Conservation (phyloP, 2,329 filamentous ascomycete genomes). For the Fusarium circinatum region DNA sequence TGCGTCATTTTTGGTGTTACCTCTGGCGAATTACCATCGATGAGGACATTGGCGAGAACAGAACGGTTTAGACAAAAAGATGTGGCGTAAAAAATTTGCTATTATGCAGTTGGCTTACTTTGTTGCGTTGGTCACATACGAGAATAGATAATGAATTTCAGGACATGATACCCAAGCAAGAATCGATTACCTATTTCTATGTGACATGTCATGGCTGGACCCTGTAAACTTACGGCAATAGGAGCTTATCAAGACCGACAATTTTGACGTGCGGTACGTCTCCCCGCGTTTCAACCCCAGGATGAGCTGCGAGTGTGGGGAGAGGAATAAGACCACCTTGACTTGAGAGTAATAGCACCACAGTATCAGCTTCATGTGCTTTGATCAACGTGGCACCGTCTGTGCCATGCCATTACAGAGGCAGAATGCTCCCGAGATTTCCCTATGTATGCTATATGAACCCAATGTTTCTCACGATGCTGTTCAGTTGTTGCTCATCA, state of each 20-base stretch:
- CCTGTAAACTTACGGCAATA: neutral
- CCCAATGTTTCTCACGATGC: neutral
- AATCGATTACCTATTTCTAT: neutral
- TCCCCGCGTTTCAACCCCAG: conserved; percentile 12
- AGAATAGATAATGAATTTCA: conserved; percentile 4
- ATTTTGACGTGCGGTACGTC: neutral
- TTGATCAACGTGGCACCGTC: conserved; percentile 21
- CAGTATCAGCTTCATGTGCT: conserved; percentile 26
- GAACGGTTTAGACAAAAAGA: conserved; percentile 15
- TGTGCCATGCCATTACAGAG: conserved; percentile 27
- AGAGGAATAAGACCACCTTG: conserved; percentile 38
- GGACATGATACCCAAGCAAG: conserved; percentile 2
- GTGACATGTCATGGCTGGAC: neutral
- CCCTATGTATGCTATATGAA: neutral
- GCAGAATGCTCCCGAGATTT: neutral
- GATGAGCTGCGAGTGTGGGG: conserved; percentile 32
- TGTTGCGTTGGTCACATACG: neutral
- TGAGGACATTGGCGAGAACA: neutral
- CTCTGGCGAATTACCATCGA: neutral
- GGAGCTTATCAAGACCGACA: conserved; percentile 5
- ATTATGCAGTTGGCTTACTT: neutral
- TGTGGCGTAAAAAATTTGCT: neutral
- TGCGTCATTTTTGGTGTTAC: neutral
- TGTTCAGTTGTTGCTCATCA: neutral
- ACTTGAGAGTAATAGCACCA: conserved; percentile 11